Percentiles rank a stretch among this genome's conserved stretches.
These are phyloP conservation scores for Thraustochytrium striatum DNA, from an alignment of 352 stramenopile species.

Conservation along the genomic window DNA sequence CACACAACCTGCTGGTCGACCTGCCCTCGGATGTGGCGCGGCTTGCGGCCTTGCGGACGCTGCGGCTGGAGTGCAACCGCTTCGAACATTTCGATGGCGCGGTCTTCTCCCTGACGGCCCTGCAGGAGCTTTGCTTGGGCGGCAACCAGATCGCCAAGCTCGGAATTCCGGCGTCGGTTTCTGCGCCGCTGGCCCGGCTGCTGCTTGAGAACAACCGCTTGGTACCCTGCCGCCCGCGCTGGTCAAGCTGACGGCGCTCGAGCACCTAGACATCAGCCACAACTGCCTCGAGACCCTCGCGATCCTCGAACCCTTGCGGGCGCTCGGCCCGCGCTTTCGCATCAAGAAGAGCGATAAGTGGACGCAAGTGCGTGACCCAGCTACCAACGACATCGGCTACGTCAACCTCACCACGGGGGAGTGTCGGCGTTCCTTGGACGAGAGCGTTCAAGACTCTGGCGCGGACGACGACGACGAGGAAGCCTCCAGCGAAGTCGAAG, in stretches of 20 bases:
- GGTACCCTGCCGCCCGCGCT: conserved; percentile 16
- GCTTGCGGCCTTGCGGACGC: background rate
- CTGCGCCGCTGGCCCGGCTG: background rate
- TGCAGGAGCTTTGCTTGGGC: background rate
- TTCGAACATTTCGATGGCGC: too few species aligned
- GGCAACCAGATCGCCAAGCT: background rate
- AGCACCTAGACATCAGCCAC: conserved; percentile 17
- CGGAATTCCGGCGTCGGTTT: background rate
- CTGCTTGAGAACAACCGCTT: conserved; percentile 9
- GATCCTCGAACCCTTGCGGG: background rate
- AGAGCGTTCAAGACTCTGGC: background rate
- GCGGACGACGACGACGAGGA: background rate
- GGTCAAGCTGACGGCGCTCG: background rate
- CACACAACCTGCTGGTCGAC: background rate
- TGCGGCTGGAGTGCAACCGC: background rate
- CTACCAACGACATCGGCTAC: background rate
- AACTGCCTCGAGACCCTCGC: conserved; percentile 32
- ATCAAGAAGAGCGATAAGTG: background rate
- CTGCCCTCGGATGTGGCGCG: background rate
- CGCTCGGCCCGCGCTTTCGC: background rate
- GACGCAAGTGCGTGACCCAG: background rate
- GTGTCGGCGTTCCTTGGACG: background rate
- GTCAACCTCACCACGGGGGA: background rate
- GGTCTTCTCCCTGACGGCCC: too few species aligned
- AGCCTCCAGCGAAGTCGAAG: background rate